These are phyloP conservation scores for Physcomitrium patens DNA, from an alignment of 225 moss, liverwort and hornwort genomes.

Conservation along the genomic window DNA sequence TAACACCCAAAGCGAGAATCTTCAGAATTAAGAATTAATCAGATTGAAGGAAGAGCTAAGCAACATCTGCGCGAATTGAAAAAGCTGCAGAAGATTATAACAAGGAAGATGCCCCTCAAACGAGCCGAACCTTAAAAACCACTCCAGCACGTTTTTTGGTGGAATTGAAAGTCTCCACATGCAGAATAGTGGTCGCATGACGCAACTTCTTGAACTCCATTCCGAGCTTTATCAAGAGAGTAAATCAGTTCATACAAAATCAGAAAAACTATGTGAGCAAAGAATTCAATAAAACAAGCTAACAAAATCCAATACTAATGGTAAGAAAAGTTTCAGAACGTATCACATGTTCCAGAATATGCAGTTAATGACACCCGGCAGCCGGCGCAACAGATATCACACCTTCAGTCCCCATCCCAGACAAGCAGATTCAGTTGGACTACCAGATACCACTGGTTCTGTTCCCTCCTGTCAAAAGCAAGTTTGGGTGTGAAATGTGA, in stretches of 20 bases:
- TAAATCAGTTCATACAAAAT: neutral
- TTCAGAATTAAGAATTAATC: too few relatives aligned
- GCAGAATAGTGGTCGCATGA: slow-evolving; percentile 46
- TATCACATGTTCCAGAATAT: neutral
- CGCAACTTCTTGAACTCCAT: slow-evolving; percentile 75
- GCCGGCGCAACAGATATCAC: slow-evolving; percentile 10
- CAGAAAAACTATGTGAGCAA: neutral
- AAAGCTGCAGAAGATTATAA: neutral
- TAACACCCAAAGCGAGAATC: too few relatives aligned
- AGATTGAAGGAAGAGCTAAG: too few relatives aligned
- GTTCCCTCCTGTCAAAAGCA: slow-evolving; percentile 47
- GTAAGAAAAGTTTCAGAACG: too few relatives aligned
- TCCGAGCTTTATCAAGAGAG: slow-evolving; percentile 59
- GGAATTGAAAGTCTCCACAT: slow-evolving; percentile 94
- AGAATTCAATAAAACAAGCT: neutral
- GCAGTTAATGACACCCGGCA: neutral
- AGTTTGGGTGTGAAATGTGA: neutral
- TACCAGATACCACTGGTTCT: slow-evolving; percentile 78
- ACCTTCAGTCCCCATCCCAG: slow-evolving; percentile 87
- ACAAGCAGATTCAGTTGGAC: slow-evolving; percentile 87
- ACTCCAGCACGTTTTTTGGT: slow-evolving; percentile 92
- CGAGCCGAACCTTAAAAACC: slow-evolving; percentile 43
- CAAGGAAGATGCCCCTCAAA: neutral
- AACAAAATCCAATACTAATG: too few relatives aligned
- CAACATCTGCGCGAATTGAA: too few relatives aligned